Evolutionary conservation across 441 rosid genomes (phyloP).

Genomic region (Daphne laureola): DNA sequence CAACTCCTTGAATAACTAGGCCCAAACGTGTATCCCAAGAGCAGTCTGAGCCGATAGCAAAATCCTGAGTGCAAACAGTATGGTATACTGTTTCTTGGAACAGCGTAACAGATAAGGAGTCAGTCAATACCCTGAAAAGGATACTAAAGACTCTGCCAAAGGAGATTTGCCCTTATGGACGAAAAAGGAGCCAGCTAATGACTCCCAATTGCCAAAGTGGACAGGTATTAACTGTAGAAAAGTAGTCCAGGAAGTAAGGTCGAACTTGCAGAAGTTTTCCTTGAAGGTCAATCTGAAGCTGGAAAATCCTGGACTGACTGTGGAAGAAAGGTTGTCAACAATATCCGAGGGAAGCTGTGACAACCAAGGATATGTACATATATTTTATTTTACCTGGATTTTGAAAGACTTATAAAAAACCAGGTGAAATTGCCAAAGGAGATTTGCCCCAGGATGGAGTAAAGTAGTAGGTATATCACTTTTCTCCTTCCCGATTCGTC

Average conservation of each 20-base stretch:
- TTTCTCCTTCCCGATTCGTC: conserved; percentile 16
- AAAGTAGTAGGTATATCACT: conserved; percentile 12
- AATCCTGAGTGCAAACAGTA: not conserved
- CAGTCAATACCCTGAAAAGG: conserved; percentile 23
- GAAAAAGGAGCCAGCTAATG: conserved; percentile 27
- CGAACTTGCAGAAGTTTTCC: conserved; percentile 1
- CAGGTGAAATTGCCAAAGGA: conserved; percentile 31
- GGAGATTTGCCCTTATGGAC: conserved; percentile 72
- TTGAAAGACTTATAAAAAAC: conserved; percentile 12
- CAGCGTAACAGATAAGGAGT: conserved; percentile 13
- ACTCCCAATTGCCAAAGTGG: conserved; percentile 57
- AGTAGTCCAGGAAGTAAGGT: conserved; percentile 13
- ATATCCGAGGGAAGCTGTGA: conserved; percentile 21
- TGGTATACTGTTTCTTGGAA: conserved; percentile 8
- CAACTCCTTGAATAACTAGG: conserved; percentile 7
- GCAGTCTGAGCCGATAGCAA: not conserved
- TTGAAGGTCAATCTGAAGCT: conserved; percentile 23
- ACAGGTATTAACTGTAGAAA: conserved; percentile 25
- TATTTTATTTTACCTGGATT: conserved; percentile 5
- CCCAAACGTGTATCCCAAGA: conserved; percentile 11
- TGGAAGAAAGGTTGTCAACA: too few species aligned
- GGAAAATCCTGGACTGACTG: not conserved
- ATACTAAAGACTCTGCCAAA: conserved; percentile 35
- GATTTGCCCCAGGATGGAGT: conserved; percentile 30
- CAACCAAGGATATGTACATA: conserved; percentile 31